These are phyloP conservation scores for Triticum dicoccoides DNA, from an alignment of 176 grass and related monocot species.

Conservation along the genomic window DNA sequence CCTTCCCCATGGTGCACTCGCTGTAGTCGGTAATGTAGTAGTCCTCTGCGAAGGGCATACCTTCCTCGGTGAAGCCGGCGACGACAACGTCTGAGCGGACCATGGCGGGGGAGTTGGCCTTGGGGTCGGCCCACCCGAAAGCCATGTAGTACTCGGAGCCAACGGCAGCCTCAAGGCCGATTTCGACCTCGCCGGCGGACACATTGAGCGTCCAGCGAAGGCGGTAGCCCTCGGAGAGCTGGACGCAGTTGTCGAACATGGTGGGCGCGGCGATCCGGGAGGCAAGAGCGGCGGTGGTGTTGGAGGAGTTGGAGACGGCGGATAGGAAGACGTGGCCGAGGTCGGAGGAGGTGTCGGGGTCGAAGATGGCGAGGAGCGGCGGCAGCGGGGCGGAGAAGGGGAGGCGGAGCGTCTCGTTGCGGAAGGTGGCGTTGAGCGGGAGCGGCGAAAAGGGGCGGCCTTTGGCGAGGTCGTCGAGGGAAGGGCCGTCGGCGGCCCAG, in stretches of 20 bases:
- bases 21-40: conserved; percentile 86
- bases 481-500: conserved; percentile 56
- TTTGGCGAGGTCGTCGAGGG: conserved; percentile 51
- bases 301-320: conserved; percentile 44
- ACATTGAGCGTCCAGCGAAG: conserved; percentile 86
- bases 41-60: conserved; percentile 83
- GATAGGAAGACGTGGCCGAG: conserved; percentile 75
- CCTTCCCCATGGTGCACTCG: conserved; percentile 69
- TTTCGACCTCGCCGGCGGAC: conserved; percentile 56
- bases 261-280: conserved; percentile 35
- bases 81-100: conserved; percentile 64
- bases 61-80: conserved; percentile 83
- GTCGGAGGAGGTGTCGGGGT: conserved; percentile 83
- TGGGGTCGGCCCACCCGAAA: conserved; percentile 85
- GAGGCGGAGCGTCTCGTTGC: conserved; percentile 48
- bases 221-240: conserved; percentile 62
- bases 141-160: conserved; percentile 98
- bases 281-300: conserved; percentile 1
- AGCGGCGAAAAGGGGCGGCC: conserved; percentile 55
- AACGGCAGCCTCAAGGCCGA: conserved; percentile 74
- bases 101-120: conserved; percentile 68
- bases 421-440: conserved; percentile 66
- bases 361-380: conserved; percentile 74
- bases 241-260: conserved; percentile 88
- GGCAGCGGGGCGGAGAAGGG: conserved; percentile 54